Evolutionary conservation across 2,329 filamentous ascomycete species (phyloP).

Genomic region (Talaromyces sp.): DNA sequence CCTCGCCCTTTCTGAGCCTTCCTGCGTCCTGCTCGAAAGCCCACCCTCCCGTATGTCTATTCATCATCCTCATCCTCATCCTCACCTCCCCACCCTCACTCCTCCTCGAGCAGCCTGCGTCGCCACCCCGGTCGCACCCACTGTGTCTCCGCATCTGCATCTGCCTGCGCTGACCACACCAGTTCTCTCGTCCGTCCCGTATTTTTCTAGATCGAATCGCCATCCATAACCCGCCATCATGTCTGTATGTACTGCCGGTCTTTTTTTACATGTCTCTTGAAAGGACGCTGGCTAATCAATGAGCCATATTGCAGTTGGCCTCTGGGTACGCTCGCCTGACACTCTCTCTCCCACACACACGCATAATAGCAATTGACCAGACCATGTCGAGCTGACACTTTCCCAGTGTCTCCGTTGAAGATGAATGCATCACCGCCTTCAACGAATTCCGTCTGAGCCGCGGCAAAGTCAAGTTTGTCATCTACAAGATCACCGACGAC

Average conservation of each 20-base stretch:
- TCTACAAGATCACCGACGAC: slow-evolving; percentile 50
- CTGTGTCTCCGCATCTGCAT: neutral
- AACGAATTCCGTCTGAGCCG: slow-evolving; percentile 43
- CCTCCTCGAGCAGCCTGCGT: neutral
- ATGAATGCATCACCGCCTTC: slow-evolving; percentile 44
- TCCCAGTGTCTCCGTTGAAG: slow-evolving; percentile 41
- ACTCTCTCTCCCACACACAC: no score
- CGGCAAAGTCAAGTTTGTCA: slow-evolving; percentile 45
- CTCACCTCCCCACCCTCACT: neutral
- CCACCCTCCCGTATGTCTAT: neutral
- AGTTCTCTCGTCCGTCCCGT: neutral
- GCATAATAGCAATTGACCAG: neutral
- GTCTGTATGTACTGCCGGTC: slow-evolving; percentile 4
- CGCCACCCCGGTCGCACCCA: neutral
- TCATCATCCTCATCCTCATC: neutral
- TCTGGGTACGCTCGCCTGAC: neutral
- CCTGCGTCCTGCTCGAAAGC: neutral
- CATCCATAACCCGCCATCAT: slow-evolving; percentile 1
- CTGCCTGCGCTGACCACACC: neutral
- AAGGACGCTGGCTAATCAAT: neutral
- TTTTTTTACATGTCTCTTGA: neutral
- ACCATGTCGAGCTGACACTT: neutral
- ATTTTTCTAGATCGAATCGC: neutral
- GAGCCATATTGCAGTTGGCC: neutral
- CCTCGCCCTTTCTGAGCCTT: neutral